These are phyloP conservation scores for Kluyveromyces nonfermentans DNA, from an alignment of 805 yeast species.

Conservation along the genomic window DNA sequence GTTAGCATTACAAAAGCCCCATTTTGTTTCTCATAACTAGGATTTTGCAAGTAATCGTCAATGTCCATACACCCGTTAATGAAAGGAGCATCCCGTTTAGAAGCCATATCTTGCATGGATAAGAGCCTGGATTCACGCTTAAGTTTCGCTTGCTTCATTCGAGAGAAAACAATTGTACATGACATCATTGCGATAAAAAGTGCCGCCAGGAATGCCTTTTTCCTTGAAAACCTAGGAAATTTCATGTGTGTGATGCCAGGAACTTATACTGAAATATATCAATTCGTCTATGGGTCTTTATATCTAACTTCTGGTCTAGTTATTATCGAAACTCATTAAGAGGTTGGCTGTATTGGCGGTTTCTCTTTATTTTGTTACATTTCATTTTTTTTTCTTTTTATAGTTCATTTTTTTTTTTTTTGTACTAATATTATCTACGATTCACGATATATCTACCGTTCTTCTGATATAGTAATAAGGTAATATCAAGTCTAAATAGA, in stretches of 20 bases:
- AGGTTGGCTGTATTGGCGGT: too few relatives aligned
- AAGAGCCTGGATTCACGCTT: background rate
- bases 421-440: too few relatives aligned
- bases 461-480: too few relatives aligned
- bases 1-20: conserved; percentile 84
- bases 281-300: too few relatives aligned
- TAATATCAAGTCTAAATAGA: too few relatives aligned
- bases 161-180: background rate
- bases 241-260: background rate
- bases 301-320: too few relatives aligned
- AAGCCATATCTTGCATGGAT: conserved; percentile 13
- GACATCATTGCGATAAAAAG: background rate
- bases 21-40: conserved; percentile 43
- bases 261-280: too few relatives aligned
- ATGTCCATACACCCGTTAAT: conserved; percentile 49
- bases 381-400: too few relatives aligned
- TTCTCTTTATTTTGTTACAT: too few relatives aligned
- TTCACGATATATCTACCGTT: too few relatives aligned
- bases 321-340: too few relatives aligned
- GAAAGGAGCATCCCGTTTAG: conserved; percentile 38
- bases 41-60: conserved; percentile 21
- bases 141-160: background rate
- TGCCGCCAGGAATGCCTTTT: background rate
- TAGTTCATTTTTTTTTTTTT: too few relatives aligned
- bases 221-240: background rate